Evolutionary conservation across 1,284 basidiomycete species (phyloP).

Genomic region (Exobasidium cylindrosporum): DNA sequence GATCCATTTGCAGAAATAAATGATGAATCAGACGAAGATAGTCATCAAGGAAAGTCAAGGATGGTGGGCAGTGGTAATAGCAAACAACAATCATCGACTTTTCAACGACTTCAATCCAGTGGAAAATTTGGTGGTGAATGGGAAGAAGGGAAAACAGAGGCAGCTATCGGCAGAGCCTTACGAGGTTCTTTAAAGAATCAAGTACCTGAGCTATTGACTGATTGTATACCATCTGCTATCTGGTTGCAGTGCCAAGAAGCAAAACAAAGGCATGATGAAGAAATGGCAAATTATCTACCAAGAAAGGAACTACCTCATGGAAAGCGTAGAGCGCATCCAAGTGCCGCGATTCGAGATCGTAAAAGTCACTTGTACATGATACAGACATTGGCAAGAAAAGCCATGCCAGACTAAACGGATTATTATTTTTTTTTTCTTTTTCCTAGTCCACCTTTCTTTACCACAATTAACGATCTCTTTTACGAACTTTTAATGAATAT

Average conservation of each 20-base stretch:
- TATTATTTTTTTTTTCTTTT: neutral
- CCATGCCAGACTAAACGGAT: neutral
- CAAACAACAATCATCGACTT: neutral
- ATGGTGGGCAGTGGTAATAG: neutral
- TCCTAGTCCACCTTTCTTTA: neutral
- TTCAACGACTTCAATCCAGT: neutral
- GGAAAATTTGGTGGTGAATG: neutral
- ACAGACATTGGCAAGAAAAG: neutral
- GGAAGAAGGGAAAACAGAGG: neutral
- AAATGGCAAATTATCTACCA: neutral
- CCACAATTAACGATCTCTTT: neutral
- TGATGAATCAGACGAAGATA: constrained; percentile 22
- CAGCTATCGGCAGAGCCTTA: neutral
- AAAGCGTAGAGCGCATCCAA: neutral
- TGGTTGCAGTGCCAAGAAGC: neutral
- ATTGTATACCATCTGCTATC: neutral
- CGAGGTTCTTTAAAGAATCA: neutral
- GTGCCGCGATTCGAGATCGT: neutral
- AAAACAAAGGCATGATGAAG: neutral
- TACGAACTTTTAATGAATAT: neutral
- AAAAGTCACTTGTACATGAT: neutral
- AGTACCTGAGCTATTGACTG: neutral
- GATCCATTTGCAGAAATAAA: constrained; percentile 38
- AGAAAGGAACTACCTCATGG: neutral
- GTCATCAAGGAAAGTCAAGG: neutral